Base-by-base conservation (phyloP, 345 rosid genomes). In the Luvunga scandens region DNA sequence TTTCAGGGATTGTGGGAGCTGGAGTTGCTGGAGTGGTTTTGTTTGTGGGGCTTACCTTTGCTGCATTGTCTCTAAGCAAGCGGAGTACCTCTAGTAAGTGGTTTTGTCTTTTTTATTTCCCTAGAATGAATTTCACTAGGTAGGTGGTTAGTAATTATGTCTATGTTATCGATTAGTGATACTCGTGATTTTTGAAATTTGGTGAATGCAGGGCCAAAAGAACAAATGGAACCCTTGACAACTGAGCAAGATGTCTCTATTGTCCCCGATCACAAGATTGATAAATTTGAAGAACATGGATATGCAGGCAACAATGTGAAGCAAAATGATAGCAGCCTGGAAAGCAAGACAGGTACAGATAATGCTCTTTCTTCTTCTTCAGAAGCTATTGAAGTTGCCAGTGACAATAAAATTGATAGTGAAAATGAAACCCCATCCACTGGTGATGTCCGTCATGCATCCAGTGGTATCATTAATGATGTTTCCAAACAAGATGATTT, bases 1-100 rank as follows among this genome's bases (percentile, higher is more conserved):
- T 89, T 87, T 87, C 98, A 94, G 99, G 97, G 79, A 87, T 88
- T 45, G 90, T 88, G 66, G 92, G 93, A 53, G 94, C 91, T 78
- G 98, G 93, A 84, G 84, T 90, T 9, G 94, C 88, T 72, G 97
- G 92, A 66, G 48, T 92, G 75, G 34, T 92, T 69, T 77, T 94
- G 73, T 78, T 90, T 71, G 83, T 84, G 8, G 94, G 90, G 21
- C 75, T 96, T 73, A 84, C 88, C 69, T 89, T 80, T 81, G 94
- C 97, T 6, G 87, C 90, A 31, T 66, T 93, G 34, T 90, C 93
- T 67, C 68, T 89, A 55, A 86, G 85, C 80, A 92, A 89, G 81
- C 87, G 85, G 72, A 85, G 78, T 75, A 66, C 78, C 77, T 77
- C 85, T n/a, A 80, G 98, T 95, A 85, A 91, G 98, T 79, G n/a